Evolutionary conservation across 228 moss, liverwort and hornwort species (phyloP), one percentile per base, ranked within the genome.

Genomic region (Sphagnum magellanicum): DNA sequence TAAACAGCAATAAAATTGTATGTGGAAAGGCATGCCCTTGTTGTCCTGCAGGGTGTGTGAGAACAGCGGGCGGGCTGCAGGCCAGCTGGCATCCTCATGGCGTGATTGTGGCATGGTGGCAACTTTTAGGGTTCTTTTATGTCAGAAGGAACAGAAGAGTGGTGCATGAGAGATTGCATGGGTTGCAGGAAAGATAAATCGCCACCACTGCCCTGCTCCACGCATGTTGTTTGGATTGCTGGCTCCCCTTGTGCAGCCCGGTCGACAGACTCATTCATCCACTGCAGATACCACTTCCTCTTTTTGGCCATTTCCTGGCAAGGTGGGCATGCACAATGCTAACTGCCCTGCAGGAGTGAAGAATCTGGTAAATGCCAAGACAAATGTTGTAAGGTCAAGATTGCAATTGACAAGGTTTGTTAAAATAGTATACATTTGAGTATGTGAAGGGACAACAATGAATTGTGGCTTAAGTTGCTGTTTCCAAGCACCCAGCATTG

Each of bases 41-140:
- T 80, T 80, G 80, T 68, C 70, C 80, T 80, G 80, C 80, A 80
- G 80, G 73, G 80, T 80, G 80, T 73, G 73, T 80, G 80, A 80
- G 86, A 92, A 86, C 74, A 79, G 84, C 76, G 81, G 87, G 84
- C 88, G 84, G 84, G 92, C 90, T 92, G 91, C 80, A 85, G 89
- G 85, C 94, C 87, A 91, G 94, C 75, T 76, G 80, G 81, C 82
- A 94, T 91, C 89, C 94, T 82, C 89, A 91, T 87, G 91, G 89
- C 91, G 80, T 83, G 91, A 84, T 86, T 90, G 89, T 94, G 94
- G 94, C 74, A 76, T 91, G 94, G 94, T 89, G 94, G 94, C 91
- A 91, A 91, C 89, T 87, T 75, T 75, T 82, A 81, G 83, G 81
- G 82, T 73, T 80, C 79, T 79, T 89, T 76, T 80, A 72, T 71